Evolutionary conservation across 2,329 filamentous ascomycete species (phyloP), one percentile per base, ranked within the genome.

Genomic region (Ophiostoma sp.): DNA sequence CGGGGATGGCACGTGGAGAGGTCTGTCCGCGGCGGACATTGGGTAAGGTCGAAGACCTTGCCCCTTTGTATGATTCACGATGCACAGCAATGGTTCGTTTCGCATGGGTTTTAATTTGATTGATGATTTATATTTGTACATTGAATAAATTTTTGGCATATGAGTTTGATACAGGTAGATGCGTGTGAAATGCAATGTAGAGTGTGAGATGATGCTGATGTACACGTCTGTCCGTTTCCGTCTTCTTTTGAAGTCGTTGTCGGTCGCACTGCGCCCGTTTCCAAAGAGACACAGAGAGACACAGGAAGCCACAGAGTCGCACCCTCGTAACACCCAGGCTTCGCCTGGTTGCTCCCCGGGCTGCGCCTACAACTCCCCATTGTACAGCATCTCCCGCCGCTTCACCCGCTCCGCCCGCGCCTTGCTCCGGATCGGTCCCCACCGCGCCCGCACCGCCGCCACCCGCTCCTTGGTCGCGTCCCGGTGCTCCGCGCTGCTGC

Each of bases 381-480:
- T 81, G 75, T 86, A 84, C 70, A 90, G 77, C 84, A 90, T 83
- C 55, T 83, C 82, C 75, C 83, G 84, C 76, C 89, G 84, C 82
- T 85, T 87, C 78, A 82, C 79, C 76, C 86, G 82, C 59, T 91
- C 89, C 77, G 87, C 85, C 73, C 85, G 82, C 15, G 89, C 89
- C 78, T 85, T 83, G 39, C 81, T 81, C 80, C 85, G 84, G 75
- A 85, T 85, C 25, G 87, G 84, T 12, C 89, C 89, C 89, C 89
- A 91, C 70, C 85, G 81, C n/a, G 82, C 82, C 82, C 85, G 85
- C 74, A 86, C 83, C 48, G 83, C 82, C 73, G 87, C 85, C 75
- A 85, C 75, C 79, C 84, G 84, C 73, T 79, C 82, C 78, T 80
- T 84, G 76, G 84, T 74, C 79, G 84, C 84, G 59, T 84, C 79